Evolutionary conservation across 1,139 yeast species (phyloP).

Genomic region (Yamadazyma sp.): DNA sequence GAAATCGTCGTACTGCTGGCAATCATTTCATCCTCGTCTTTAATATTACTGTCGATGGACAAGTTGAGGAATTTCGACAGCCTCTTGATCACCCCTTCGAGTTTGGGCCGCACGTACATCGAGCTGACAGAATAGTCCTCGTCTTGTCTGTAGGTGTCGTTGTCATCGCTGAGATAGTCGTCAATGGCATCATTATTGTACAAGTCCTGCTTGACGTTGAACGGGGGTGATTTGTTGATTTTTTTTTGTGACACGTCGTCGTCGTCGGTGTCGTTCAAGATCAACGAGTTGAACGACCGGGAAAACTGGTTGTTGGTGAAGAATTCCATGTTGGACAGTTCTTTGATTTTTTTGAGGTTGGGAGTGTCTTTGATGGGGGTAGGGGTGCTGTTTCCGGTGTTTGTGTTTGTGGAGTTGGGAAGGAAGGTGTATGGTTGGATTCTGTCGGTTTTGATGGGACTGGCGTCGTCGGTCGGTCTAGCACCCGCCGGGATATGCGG

Average conservation of each 20-base stretch:
- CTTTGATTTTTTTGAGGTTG: constrained; percentile 12
- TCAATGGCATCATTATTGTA: constrained; percentile 26
- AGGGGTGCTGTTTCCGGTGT: background rate
- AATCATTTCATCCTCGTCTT: constrained; percentile 4
- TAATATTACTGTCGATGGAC: constrained; percentile 35
- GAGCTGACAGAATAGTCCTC: constrained; percentile 8
- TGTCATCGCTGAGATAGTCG: constrained; percentile 14
- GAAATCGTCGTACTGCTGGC: constrained; percentile 3
- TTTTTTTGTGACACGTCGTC: constrained; percentile 16
- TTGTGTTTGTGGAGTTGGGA: background rate
- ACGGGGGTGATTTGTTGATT: constrained; percentile 46
- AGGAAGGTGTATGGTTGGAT: too few relatives aligned
- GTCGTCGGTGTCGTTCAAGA: constrained; percentile 39
- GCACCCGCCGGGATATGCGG: constrained; percentile 26
- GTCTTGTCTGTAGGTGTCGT: constrained; percentile 8
- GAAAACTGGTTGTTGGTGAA: constrained; percentile 45
- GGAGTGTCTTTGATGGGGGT: constrained; percentile 4
- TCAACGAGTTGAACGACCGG: constrained; percentile 45
- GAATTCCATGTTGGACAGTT: constrained; percentile 25
- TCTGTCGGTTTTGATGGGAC: background rate
- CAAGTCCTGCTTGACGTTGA: constrained; percentile 37
- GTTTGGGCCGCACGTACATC: constrained; percentile 9
- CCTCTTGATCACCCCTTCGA: constrained; percentile 35
- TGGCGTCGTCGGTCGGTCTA: background rate
- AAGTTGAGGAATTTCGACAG: constrained; percentile 50